Evolutionary conservation across 2,329 filamentous ascomycete species (phyloP).

Genomic region (Colletotrichum tropicicola): DNA sequence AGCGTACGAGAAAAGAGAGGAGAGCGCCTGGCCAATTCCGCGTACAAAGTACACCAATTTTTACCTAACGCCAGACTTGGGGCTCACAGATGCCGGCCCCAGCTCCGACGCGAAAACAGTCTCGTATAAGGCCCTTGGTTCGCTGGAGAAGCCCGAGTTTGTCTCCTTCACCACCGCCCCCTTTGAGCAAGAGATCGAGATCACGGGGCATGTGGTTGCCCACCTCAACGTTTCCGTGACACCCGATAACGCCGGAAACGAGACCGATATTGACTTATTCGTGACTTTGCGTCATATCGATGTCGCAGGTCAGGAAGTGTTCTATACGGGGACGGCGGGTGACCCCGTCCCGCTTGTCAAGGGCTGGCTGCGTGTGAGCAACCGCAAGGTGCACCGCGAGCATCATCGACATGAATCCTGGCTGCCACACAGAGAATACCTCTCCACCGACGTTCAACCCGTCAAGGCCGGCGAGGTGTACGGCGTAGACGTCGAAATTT

Average conservation of each 20-base stretch:
- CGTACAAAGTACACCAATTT: conserved; percentile 71
- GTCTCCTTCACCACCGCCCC: conserved; percentile 66
- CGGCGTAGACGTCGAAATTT: conserved; percentile 68
- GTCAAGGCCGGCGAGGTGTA: conserved; percentile 66
- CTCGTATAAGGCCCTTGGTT: conserved; percentile 68
- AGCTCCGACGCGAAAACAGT: conserved; percentile 41
- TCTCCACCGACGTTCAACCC: conserved; percentile 61
- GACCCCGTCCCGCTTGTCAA: conserved; percentile 71
- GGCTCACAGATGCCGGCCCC: conserved; percentile 45
- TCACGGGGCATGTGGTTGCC: conserved; percentile 74
- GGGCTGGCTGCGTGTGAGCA: conserved; percentile 68
- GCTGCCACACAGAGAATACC: conserved; percentile 67
- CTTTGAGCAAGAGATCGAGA: conserved; percentile 71
- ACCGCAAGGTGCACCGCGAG: conserved; percentile 61
- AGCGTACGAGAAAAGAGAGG: conserved; percentile 61
- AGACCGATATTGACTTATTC: conserved; percentile 69
- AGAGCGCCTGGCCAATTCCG: conserved; percentile 73
- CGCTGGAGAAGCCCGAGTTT: conserved; percentile 59
- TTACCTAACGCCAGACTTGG: conserved; percentile 60
- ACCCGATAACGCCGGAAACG: conserved; percentile 52
- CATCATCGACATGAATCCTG: conserved; percentile 61
- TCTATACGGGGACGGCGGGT: conserved; percentile 72
- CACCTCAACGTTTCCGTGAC: conserved; percentile 72
- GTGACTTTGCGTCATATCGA: conserved; percentile 68
- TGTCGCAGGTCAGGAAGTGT: conserved; percentile 62